Conservation (phyloP, 2,329 filamentous ascomycete species). For the Diaporthe sp. region DNA sequence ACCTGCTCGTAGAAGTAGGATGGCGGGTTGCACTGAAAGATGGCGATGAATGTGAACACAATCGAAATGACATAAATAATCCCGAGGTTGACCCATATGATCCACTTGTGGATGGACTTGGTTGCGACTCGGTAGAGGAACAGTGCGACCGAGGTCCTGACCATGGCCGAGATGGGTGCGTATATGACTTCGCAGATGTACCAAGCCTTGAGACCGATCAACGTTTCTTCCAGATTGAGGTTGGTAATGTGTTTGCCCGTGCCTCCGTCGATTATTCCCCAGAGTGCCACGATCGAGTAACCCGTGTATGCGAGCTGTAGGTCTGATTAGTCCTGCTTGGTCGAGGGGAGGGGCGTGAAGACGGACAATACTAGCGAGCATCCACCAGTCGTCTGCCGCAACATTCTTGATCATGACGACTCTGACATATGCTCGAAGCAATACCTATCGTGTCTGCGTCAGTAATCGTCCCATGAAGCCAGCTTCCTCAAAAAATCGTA, state of each 20-base stretch:
- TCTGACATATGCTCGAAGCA: conserved; percentile 60
- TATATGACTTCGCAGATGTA: conserved; percentile 57
- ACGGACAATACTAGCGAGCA: conserved; percentile 58
- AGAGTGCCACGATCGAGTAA: conserved; percentile 49
- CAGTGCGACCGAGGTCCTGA: conserved; percentile 56
- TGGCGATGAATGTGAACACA: conserved; percentile 59
- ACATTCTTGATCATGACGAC: conserved; percentile 56
- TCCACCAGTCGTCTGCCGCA: conserved; percentile 61
- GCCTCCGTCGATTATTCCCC: conserved; percentile 48
- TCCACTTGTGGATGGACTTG: conserved; percentile 48
- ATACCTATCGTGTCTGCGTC: conserved; percentile 41
- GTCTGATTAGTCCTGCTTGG: conserved; percentile 15
- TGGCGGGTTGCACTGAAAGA: conserved; percentile 63
- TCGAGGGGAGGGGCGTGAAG: neutral
- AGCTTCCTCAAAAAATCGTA: neutral
- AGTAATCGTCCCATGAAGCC: neutral
- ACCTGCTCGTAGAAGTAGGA: conserved; percentile 62
- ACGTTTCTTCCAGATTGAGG: conserved; percentile 42
- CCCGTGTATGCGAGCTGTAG: conserved; percentile 51
- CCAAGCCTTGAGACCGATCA: conserved; percentile 51
- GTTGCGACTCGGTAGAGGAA: conserved; percentile 56
- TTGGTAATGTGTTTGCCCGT: conserved; percentile 45
- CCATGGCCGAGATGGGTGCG: conserved; percentile 52
- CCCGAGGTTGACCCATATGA: conserved; percentile 48
- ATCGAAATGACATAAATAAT: conserved; percentile 55